Evolutionary conservation across 2,329 filamentous ascomycete species (phyloP), one percentile per base, ranked within the genome.

Genomic region (Colletotrichum filicis): DNA sequence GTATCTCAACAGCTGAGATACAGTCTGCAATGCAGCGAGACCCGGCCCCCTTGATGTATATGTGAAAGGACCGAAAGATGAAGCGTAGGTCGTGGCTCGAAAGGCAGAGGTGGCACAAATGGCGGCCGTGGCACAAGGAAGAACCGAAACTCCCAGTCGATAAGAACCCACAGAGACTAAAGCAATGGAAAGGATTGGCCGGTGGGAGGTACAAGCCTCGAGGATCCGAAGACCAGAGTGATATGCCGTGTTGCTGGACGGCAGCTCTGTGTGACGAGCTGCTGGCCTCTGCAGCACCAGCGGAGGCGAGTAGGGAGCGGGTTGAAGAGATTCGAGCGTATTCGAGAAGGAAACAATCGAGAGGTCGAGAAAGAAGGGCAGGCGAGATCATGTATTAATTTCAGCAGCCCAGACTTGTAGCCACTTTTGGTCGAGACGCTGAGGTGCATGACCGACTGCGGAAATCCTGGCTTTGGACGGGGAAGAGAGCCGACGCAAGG

Each of bases 361-460:
- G 32, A 32, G 26, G 57, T 30, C 28, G 30, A 16, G 35, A 52
- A 32, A 32, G 49, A 56, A 53, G 26, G 30, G 61, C 35, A 67
- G 64, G 61, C 46, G 46, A 68, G 46, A 56, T 32, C 59, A 56
- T 61, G 65, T 74, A 73, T 74, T 63, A 68, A 73, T 74, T 46
- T 68, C 52, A 42, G 63, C 60, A 65, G 60, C 56, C 64, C 60
- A 73, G 64, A 69, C 58, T 64, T n/a, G 49, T 68, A 65, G 68
- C 64, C 60, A 56, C 37, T 61, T 56, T 14, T 32, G 4, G 14
- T 30, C 26, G 65, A 68, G 60, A 55, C 37, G n/a, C 64, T 68
- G 37, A 42, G 37, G 37, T 42, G 68, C 64, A 68, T 74, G 68
- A 57, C 72, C 63, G 61, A 55, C n/a, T 16, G 26, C 28, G 19